phyloP scores from a whole-genome alignment of 768 basidiomycete genomes.

The Dioszegia hungarica region DNA sequence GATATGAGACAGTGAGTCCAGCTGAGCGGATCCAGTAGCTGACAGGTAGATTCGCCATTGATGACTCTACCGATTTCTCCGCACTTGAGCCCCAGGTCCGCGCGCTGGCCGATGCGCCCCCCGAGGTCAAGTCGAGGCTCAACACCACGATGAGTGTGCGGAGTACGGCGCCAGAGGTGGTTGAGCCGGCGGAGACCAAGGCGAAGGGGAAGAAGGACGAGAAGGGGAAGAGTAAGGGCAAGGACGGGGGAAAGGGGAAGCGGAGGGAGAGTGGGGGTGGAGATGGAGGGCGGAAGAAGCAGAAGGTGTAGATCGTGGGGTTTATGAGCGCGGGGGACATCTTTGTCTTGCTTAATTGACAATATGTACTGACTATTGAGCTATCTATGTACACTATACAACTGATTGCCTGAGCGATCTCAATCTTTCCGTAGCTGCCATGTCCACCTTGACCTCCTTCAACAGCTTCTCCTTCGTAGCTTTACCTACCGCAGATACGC shows the following conservation, averaged over 20 bases:
- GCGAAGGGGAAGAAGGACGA: constrained; percentile 39
- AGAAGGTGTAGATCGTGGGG: too few relatives aligned
- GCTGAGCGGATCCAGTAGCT: neutral
- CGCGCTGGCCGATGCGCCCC: constrained; percentile 48
- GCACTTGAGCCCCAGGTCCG: constrained; percentile 68
- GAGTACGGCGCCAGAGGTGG: constrained; percentile 42
- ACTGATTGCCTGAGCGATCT: constrained; percentile 9
- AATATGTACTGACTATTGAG: too few relatives aligned
- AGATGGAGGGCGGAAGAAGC: constrained; percentile 23
- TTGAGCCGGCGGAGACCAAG: constrained; percentile 57
- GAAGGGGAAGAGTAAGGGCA: constrained; percentile 20
- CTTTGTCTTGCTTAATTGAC: too few relatives aligned
- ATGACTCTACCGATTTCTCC: constrained; percentile 69
- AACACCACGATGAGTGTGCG: constrained; percentile 77
- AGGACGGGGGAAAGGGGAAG: constrained; percentile 16
- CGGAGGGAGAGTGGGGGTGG: constrained; percentile 21
- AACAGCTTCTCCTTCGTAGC: constrained; percentile 10
- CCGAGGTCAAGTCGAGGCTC: constrained; percentile 52
- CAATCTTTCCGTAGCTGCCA: constrained; percentile 26
- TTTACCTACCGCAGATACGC: too few relatives aligned
- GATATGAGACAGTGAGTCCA: constrained; percentile 76
- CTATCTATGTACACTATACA: too few relatives aligned
- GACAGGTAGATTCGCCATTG: constrained; percentile 55
- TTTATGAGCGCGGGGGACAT: too few relatives aligned
- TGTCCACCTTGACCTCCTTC: constrained; percentile 15